Conservation (phyloP, 2,329 filamentous ascomycete genomes). For the Alternaria ventricosa region DNA sequence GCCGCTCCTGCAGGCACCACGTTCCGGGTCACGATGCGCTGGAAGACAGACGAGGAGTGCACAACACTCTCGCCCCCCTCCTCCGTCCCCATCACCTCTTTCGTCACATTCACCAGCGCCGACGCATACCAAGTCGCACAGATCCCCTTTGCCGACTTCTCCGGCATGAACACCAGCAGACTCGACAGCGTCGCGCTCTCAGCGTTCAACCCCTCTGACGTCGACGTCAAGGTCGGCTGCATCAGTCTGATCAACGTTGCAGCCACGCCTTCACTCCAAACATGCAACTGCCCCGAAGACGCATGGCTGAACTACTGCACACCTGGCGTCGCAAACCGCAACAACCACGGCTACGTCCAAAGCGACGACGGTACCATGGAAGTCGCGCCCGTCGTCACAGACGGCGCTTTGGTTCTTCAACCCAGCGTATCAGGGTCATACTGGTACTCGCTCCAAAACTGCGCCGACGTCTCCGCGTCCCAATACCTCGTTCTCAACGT, state of each 20-base stretch:
- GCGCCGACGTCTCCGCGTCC: not conserved
- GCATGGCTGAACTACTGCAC: slow-evolving; percentile 16
- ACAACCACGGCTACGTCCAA: slow-evolving; percentile 3
- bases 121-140: slow-evolving; percentile 7
- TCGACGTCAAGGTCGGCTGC: slow-evolving; percentile 1
- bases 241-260: slow-evolving; percentile 4
- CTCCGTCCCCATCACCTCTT: slow-evolving; percentile 3
- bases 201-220: not conserved
- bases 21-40: slow-evolving; percentile 8
- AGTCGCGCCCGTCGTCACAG: not conserved
- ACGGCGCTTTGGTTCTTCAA: slow-evolving; percentile 6
- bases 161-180: slow-evolving; percentile 9
- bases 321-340: not conserved
- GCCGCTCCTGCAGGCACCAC: slow-evolving; percentile 5
- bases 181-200: slow-evolving; percentile 9
- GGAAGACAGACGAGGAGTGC: slow-evolving; percentile 6
- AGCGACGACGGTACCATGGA: slow-evolving; percentile 15
- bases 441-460: slow-evolving; percentile 14
- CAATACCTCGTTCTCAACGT: slow-evolving; percentile 5
- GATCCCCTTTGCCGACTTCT: slow-evolving; percentile 11
- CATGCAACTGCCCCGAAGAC: slow-evolving; percentile 1
- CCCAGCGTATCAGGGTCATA: slow-evolving; percentile 7
- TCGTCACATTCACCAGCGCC: not conserved
- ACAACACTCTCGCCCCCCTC: not conserved
- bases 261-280: not conserved